Base-by-base conservation (phyloP, 2,329 filamentous ascomycete genomes). In the Anthostomella pinea region DNA sequence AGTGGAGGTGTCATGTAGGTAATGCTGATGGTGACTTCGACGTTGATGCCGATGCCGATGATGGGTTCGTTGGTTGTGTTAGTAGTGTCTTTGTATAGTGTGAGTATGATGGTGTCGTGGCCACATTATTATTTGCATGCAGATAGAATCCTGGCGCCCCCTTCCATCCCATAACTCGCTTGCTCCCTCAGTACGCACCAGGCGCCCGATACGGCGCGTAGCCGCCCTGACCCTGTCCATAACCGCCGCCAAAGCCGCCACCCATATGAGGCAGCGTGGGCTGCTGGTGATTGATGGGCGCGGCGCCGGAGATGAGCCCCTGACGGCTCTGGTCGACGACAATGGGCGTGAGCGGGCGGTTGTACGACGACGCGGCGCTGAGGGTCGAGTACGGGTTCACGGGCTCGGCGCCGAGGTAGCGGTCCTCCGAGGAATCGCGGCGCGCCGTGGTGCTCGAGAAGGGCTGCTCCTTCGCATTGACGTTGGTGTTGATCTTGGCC, bases 291-390 rank as follows among this genome's bases (percentile, higher is more conserved):
- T n/a, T 54, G n/a, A 66, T 55, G 3, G 69, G 67, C 19, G 67
- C 68, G 1, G 68, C 66, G 27, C 59, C 53, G 9, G 51, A 41
- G 10, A 71, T 50, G 11, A 74, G 60, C 33, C 55, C 58, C 20
- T 68, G 63, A 6, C 59, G 57, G 34, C 60, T 63, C 20, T 61
- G 56, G 41, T 63, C 56, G 13, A 30, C 39, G 10, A 37, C 39
- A 24, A 56, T 34, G 8, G 61, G 63, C 16, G 67, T 69, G 15
- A 72, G 45, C 4, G 65, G 56, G 17, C 68, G 60, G 44, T 60
- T 64, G 14, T 50, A 49, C 13, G 13, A 30, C 19, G 43, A 30
- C 8, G 38, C n/a, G 10, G 38, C 40, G 21, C 43, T 43, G 19
- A 51, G 38, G n/a, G 41, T 40, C 11, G 51, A 44, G 41, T 61